Base-by-base conservation (phyloP, 768 basidiomycete species). In the Xerocomellus chrysenteron region DNA sequence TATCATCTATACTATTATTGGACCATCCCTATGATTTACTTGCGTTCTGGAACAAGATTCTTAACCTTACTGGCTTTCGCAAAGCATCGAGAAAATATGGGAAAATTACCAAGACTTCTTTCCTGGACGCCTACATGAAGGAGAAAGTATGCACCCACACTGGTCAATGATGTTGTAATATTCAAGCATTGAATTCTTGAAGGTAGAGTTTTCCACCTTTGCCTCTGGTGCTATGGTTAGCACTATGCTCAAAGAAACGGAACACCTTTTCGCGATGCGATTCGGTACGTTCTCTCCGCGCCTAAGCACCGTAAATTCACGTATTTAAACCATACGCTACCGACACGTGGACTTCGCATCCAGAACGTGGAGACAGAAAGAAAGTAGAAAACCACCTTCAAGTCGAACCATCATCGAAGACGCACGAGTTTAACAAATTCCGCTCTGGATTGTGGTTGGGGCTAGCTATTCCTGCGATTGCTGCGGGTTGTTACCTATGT, bases 31-130 rank as follows among this genome's bases (percentile, higher is more conserved):
- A 40, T 33, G 10, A 19, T 52, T 52, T 8, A 19, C 24, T 26
- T 26, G 14, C 40, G n/a, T 43, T 28, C 35, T 39, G 10, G 30
- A 30, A 28, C 10, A 59, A 92, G 87, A 84, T 88, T 44, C 73
- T 98, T 39, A 98, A 99, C 69, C 71, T 94, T 12, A 90, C 92
- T 1, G 97, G 96, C 2, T 94, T 97, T 69, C 79, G 90, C 28
- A 94, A 94, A 68, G 86, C 86, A 0, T 68, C 93, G 54, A 93
- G 90, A 73, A 94, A 93, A 69, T 94, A 90, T 59, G 89, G 88
- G 66, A 94, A 92, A 68, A 73, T 81, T 5, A 88, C 92, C 13
- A 84, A 80, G 71, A 87, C 90, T 33, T 78, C 81, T 13, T 86
- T 83, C 21, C 84, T 90, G 67, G 78, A 86, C 26, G 79, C 86